These are phyloP conservation scores for Diaporthe eres DNA, from an alignment of 2,329 filamentous ascomycete genomes.

Conservation along the genomic window DNA sequence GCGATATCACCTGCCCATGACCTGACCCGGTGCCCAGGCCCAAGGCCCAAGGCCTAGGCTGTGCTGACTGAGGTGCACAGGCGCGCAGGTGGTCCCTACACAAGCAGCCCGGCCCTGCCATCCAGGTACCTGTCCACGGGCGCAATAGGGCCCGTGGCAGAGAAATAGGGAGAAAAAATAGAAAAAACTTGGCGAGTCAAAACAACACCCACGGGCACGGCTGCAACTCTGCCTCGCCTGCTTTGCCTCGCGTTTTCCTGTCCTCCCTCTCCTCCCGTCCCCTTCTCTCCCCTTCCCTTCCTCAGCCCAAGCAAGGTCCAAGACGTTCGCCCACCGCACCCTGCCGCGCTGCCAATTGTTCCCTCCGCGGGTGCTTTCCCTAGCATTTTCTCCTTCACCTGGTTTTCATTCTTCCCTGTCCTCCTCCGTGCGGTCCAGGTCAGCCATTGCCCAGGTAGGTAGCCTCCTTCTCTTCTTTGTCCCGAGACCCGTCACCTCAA, in stretches of 20 bases:
- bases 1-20: not conserved
- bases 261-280: conserved; percentile 8
- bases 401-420: conserved; percentile 34
- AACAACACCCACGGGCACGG: conserved; percentile 39
- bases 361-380: conserved; percentile 40
- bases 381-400: conserved; percentile 41
- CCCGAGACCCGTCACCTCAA: conserved; percentile 12
- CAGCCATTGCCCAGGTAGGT: conserved; percentile 18
- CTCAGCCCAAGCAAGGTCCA: conserved; percentile 40
- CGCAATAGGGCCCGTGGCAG: not conserved
- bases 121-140: conserved; percentile 2
- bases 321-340: conserved; percentile 38
- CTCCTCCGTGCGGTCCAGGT: conserved; percentile 5
- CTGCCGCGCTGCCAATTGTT: conserved; percentile 41
- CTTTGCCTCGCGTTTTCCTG: conserved; percentile 4
- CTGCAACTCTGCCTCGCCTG: conserved; percentile 33
- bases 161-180: conserved; percentile 35
- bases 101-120: not conserved
- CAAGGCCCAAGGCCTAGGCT: not conserved
- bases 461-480: conserved; percentile 9
- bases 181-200: conserved; percentile 32
- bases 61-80: conserved; percentile 24
- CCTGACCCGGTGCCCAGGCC: not conserved
- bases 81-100: conserved; percentile 1
- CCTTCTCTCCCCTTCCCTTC: conserved; percentile 8